Evolutionary conservation across 176 grass and related monocot species (phyloP).

Genomic region (Oryza longistaminata): DNA sequence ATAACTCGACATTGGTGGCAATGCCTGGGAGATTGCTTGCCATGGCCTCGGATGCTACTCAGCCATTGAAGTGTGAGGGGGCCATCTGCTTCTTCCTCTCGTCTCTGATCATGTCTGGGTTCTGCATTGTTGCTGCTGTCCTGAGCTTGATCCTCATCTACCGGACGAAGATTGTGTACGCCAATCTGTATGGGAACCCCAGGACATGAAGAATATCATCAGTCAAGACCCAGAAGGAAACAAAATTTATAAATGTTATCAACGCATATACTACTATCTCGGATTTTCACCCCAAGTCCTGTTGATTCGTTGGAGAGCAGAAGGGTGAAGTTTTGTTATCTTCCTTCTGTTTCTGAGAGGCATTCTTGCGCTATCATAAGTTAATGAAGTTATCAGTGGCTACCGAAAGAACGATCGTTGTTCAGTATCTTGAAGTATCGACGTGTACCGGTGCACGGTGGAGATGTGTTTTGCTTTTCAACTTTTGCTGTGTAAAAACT

Average conservation of each 20-base stretch:
- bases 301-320: constrained; percentile 10
- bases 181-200: constrained; percentile 53
- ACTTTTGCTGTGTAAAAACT: constrained; percentile 11
- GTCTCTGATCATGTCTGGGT: constrained; percentile 81
- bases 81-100: constrained; percentile 84
- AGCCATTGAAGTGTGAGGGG: constrained; percentile 63
- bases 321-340: background rate
- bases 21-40: constrained; percentile 29
- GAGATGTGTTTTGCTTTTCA: constrained; percentile 11
- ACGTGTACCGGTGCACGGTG: background rate
- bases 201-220: constrained; percentile 27
- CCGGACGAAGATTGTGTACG: constrained; percentile 79
- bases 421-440: background rate
- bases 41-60: constrained; percentile 31
- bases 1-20: constrained; percentile 36
- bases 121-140: constrained; percentile 65
- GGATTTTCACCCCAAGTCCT: background rate
- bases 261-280: background rate
- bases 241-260: background rate
- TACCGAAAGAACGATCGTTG: background rate
- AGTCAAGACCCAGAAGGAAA: background rate
- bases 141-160: constrained; percentile 70
- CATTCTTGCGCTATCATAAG: background rate
- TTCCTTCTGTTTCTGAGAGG: constrained; percentile 6
- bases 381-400: background rate